phyloP scores from a whole-genome alignment of 2,329 filamentous ascomycete genomes.

The Aspergillus caelatus region DNA sequence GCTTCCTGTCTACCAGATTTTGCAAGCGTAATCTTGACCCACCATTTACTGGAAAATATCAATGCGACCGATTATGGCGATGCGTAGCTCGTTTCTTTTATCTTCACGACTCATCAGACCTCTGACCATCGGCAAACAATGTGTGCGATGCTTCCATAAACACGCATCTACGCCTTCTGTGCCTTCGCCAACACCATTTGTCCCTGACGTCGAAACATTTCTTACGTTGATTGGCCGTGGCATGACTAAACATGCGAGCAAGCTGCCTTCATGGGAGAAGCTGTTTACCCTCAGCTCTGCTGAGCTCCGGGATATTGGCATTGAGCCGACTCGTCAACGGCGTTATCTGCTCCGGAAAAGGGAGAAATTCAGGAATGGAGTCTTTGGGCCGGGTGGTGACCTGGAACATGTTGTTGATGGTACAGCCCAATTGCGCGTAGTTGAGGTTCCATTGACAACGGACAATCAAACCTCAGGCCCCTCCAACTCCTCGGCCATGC shows the following conservation, averaged over 20 bases:
- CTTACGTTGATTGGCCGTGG: conserved; percentile 88
- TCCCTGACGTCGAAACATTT: conserved; percentile 83
- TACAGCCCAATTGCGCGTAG: conserved; percentile 59
- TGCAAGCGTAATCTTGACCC: neutral
- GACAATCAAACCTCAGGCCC: conserved; percentile 25
- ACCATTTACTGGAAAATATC: neutral
- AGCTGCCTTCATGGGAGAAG: conserved; percentile 87
- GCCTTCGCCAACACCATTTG: conserved; percentile 78
- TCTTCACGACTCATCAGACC: conserved; percentile 30
- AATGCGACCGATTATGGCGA: conserved; percentile 28
- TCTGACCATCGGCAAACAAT: conserved; percentile 32
- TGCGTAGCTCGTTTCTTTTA: conserved; percentile 32
- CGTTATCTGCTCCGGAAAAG: conserved; percentile 87
- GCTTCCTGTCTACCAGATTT: neutral
- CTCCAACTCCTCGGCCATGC: conserved; percentile 52
- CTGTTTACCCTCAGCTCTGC: conserved; percentile 79
- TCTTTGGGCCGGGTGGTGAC: conserved; percentile 82
- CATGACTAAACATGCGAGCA: conserved; percentile 77
- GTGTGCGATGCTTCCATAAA: conserved; percentile 46
- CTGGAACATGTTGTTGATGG: conserved; percentile 71
- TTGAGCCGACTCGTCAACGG: conserved; percentile 81
- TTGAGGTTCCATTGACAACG: conserved; percentile 54
- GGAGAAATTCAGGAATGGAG: conserved; percentile 76
- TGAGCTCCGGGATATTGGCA: conserved; percentile 79
- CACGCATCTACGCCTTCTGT: conserved; percentile 48